Evolutionary conservation across 768 basidiomycete species (phyloP).

Genomic region (Panus rudis): DNA sequence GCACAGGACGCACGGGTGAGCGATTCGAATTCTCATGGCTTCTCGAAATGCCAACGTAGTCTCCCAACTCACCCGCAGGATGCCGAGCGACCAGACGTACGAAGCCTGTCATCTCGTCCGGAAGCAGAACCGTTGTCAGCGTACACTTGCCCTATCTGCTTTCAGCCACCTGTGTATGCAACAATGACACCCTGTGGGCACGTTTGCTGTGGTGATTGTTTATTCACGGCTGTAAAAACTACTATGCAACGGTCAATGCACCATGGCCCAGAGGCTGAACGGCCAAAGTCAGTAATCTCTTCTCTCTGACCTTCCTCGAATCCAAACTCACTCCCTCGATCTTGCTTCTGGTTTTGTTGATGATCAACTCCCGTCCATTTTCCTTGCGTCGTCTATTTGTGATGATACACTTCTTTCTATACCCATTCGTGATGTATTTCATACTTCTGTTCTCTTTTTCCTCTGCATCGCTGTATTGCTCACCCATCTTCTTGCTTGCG

Average conservation of each 20-base stretch:
- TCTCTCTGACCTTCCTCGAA: neutral
- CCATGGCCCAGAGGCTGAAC: conserved; percentile 13
- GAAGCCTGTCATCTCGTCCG: too few relatives aligned
- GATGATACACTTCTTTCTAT: neutral
- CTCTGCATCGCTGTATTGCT: too few relatives aligned
- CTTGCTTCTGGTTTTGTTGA: neutral
- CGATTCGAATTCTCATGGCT: too few relatives aligned
- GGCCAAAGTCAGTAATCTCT: conserved; percentile 13
- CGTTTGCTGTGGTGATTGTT: conserved; percentile 68
- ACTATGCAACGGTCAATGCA: conserved; percentile 40
- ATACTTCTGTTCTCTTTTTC: too few relatives aligned
- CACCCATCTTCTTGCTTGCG: neutral
- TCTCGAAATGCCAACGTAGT: too few relatives aligned
- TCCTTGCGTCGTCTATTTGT: neutral
- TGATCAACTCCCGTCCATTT: neutral
- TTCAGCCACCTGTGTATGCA: conserved; percentile 66
- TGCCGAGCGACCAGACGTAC: too few relatives aligned
- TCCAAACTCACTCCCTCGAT: neutral
- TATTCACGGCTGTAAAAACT: conserved; percentile 66
- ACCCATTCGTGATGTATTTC: neutral
- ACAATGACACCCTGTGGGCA: conserved; percentile 79
- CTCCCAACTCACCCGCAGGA: too few relatives aligned
- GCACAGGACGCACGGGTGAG: too few relatives aligned
- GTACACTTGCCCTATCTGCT: conserved; percentile 80
- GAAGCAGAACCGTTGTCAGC: too few relatives aligned